Conservation (phyloP, 441 rosid species). For the Adansonia grandidieri region DNA sequence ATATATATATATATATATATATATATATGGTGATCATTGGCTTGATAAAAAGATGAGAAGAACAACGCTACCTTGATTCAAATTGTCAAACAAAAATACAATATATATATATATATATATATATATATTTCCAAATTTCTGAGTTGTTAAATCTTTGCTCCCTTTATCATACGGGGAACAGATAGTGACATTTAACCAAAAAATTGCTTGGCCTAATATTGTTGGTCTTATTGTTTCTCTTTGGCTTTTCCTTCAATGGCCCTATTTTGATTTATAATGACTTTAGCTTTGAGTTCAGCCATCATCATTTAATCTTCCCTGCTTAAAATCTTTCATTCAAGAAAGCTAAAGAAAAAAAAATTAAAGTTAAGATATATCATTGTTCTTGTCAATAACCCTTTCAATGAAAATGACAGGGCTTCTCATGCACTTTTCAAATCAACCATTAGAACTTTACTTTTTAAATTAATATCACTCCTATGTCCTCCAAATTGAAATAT, state of each 20-base stretch:
- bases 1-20: too few relatives aligned
- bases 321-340: neutral
- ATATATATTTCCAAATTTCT: too few relatives aligned
- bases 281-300: neutral
- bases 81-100: too few relatives aligned
- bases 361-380: too few relatives aligned
- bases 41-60: too few relatives aligned
- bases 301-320: conserved; percentile 3
- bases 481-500: neutral
- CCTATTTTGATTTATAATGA: neutral
- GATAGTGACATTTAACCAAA: neutral
- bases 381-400: too few relatives aligned
- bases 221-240: neutral
- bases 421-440: neutral
- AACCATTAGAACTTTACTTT: neutral
- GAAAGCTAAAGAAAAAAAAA: too few relatives aligned
- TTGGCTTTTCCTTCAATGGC: neutral
- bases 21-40: too few relatives aligned
- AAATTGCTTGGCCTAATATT: neutral
- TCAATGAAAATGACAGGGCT: neutral
- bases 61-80: too few relatives aligned
- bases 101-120: too few relatives aligned
- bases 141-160: neutral
- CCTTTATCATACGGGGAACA: neutral
- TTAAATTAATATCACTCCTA: neutral